Base-by-base conservation (phyloP, 163 green algal genomes). In the Scenedesmus sp. region DNA sequence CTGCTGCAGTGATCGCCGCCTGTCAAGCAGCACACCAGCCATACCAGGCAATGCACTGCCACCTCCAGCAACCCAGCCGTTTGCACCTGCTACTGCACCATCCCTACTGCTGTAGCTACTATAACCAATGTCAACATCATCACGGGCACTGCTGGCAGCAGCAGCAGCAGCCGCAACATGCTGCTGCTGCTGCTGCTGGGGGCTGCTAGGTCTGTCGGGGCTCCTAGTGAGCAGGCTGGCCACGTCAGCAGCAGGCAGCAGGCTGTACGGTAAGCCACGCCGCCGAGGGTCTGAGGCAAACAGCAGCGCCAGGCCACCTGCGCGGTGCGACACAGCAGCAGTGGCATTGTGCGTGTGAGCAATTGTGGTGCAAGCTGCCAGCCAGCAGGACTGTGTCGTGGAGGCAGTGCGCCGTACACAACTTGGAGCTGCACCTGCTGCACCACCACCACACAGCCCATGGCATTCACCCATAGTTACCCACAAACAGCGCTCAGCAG, bases 271-370 rank as follows among this genome's bases (percentile, higher is more conserved):
- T 46, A 46, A 15, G 13, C 34, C 54, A 15, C 34, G n/a, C 59
- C 16, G 23, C n/a, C 91, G 89, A 20, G 93, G 93, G 86, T 95
- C 93, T 46, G 88, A 60, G 15, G 92, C 93, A 84, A 93, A 87
- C 9, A 90, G n/a, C 66, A 95, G 70, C 3, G 91, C 92, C 56
- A 93, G 64, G 59, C 70, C 62, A 82, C 93, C 93, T 83, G 89
- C 79, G 64, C 46, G 16, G 2, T 1, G 26, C n/a, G 16, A 73
- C 10, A 18, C 10, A 12, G 12, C 10, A 26, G 26, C 18, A 26
- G 66, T 7, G 66, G 4, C 8, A 13, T 9, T 5, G 59, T 10
- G 18, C 34, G 34, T 46, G 34, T 46, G 34, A 46, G 34, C 34
- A 46, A 46, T 46, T 46, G 34, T 46, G 34, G 34, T 46, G 34